These are phyloP conservation scores for Metschnikowia vanudenii DNA, from an alignment of 805 yeast genomes.

Conservation along the genomic window DNA sequence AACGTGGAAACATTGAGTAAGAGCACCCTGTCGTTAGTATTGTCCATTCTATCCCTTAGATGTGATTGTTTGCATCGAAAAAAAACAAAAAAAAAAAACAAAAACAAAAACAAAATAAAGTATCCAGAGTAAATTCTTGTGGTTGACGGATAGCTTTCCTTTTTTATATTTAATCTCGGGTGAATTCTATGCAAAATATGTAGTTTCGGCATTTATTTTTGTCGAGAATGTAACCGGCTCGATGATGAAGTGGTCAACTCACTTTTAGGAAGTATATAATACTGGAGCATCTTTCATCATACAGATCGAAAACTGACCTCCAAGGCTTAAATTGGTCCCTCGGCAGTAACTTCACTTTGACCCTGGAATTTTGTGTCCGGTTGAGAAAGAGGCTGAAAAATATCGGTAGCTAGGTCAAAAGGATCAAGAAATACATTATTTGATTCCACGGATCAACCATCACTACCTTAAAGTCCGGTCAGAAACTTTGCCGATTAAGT, in stretches of 20 bases:
- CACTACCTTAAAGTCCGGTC: no score
- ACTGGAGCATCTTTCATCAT: neutral
- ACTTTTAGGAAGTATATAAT: neutral
- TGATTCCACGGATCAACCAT: no score
- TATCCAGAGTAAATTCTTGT: neutral
- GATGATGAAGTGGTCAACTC: neutral
- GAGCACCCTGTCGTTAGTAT: conserved; percentile 19
- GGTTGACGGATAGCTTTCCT: neutral
- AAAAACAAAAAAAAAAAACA: no score
- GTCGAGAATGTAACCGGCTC: neutral
- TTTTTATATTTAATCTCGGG: neutral
- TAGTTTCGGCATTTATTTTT: neutral
- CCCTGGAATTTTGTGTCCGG: no score
- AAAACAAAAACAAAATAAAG: no score
- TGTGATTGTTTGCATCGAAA: neutral
- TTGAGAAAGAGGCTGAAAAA: no score
- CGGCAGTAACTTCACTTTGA: no score
- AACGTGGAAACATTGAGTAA: conserved; percentile 50
- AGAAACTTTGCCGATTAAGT: no score
- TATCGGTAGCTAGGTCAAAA: no score
- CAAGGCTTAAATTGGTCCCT: no score
- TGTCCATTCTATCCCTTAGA: neutral
- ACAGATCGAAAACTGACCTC: no score
- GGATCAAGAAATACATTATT: no score
- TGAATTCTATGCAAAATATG: neutral